phyloP scores from a whole-genome alignment of 75 land plant species.

The Larix kaempferi region DNA sequence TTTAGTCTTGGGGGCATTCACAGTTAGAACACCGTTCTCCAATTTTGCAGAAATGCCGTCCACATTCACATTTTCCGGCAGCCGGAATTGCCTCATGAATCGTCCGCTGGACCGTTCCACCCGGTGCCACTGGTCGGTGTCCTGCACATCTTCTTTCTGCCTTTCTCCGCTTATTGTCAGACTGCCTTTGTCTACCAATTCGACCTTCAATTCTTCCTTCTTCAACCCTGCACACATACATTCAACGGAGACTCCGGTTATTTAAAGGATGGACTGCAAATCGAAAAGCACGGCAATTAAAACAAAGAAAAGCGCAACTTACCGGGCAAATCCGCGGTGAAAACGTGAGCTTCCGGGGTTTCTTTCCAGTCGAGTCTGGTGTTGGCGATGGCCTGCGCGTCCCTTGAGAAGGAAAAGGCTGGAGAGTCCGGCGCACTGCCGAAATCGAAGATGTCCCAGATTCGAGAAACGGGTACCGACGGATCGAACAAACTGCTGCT shows the following conservation, averaged over 20 bases:
- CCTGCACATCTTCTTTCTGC: conserved; percentile 2
- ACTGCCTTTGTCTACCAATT: conserved; percentile 22
- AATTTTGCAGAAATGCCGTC: conserved; percentile 22
- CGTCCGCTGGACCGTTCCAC: neutral
- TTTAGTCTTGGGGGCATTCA: conserved; percentile 26
- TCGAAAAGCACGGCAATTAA: neutral
- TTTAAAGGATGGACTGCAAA: neutral
- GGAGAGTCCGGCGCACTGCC: neutral
- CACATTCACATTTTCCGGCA: conserved; percentile 32
- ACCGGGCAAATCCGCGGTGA: conserved; percentile 53
- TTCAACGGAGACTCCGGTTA: neutral
- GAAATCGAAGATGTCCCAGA: neutral
- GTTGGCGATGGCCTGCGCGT: conserved; percentile 29
- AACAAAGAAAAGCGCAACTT: no score
- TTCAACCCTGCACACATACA: conserved; percentile 5
- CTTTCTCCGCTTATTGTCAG: conserved; percentile 12
- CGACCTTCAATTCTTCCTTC: conserved; percentile 24
- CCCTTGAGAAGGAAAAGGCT: neutral
- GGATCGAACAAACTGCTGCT: neutral
- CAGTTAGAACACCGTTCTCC: conserved; percentile 36
- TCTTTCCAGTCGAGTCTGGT: conserved; percentile 40
- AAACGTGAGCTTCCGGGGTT: conserved; percentile 17
- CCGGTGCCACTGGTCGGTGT: neutral
- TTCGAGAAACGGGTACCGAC: neutral
- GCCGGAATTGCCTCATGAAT: conserved; percentile 20